These are phyloP conservation scores for Dendrobium huoshanense DNA, from an alignment of 106 monocot species.

Conservation along the genomic window DNA sequence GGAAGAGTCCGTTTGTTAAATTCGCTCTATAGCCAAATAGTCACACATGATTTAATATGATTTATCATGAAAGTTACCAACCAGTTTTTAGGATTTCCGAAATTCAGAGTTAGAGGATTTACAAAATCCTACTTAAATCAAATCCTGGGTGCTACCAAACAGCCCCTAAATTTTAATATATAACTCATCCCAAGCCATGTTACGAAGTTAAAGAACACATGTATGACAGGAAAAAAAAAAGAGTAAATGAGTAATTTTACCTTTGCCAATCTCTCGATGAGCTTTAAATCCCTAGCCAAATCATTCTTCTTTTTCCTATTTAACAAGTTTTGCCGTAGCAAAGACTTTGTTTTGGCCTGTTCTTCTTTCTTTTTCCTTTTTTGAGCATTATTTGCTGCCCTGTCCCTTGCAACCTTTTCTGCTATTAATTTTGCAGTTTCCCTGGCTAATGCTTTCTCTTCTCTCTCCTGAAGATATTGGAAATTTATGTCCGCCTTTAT, in stretches of 20 bases:
- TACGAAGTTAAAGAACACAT: no score
- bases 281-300: constrained; percentile 32
- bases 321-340: constrained; percentile 14
- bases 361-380: constrained; percentile 24
- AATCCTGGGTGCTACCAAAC: no score
- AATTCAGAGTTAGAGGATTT: no score
- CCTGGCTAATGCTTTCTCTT: constrained; percentile 35
- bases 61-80: no score
- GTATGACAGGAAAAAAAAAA: no score
- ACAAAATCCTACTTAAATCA: no score
- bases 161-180: no score
- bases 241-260: constrained; percentile 20
- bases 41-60: no score
- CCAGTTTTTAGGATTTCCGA: no score
- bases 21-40: no score
- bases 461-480: constrained; percentile 27
- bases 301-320: constrained; percentile 17
- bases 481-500: constrained; percentile 40
- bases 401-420: constrained; percentile 35
- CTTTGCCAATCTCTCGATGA: constrained; percentile 46
- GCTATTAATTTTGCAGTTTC: constrained; percentile 39
- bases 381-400: constrained; percentile 36
- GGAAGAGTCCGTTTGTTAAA: no score
- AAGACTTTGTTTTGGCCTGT: constrained; percentile 20
- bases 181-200: no score